Evolutionary conservation across 2,329 filamentous ascomycete species (phyloP).

Genomic region (Rasamsonia emersonii): DNA sequence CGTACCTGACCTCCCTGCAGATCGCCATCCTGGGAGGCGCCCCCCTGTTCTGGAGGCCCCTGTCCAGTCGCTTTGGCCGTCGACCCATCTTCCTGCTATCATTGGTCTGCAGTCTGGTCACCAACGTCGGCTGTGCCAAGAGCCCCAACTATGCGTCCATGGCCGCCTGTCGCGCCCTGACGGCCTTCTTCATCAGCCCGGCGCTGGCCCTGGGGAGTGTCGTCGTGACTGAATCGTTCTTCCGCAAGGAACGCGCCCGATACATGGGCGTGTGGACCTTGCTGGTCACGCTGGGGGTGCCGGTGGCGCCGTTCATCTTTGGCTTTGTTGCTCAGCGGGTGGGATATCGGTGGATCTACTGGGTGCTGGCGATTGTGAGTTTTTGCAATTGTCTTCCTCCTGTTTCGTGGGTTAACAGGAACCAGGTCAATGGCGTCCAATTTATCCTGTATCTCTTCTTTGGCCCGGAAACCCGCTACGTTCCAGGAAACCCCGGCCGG

Average conservation of each 20-base stretch:
- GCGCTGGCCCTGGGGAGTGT: constrained; percentile 47
- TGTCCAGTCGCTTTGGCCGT: constrained; percentile 47
- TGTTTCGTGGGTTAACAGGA: constrained; percentile 11
- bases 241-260: constrained; percentile 45
- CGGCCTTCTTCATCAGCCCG: constrained; percentile 49
- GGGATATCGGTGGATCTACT: constrained; percentile 53
- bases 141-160: constrained; percentile 42
- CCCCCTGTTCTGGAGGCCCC: constrained; percentile 49
- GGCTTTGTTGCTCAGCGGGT: constrained; percentile 43
- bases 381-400: constrained; percentile 1
- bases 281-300: constrained; percentile 43
- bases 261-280: constrained; percentile 53
- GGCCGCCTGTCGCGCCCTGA: constrained; percentile 44
- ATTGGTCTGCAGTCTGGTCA: constrained; percentile 37
- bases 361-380: constrained; percentile 46
- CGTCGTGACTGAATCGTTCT: constrained; percentile 51
- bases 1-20: constrained; percentile 49
- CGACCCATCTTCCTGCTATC: constrained; percentile 48
- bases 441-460: constrained; percentile 49
- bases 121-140: constrained; percentile 48
- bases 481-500: constrained; percentile 20
- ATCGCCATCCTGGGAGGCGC: constrained; percentile 47
- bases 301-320: constrained; percentile 29
- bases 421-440: constrained; percentile 47
- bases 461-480: constrained; percentile 48